phyloP scores from a whole-genome alignment of 2,329 filamentous ascomycete species.

The Cucurbitaria berberidis region DNA sequence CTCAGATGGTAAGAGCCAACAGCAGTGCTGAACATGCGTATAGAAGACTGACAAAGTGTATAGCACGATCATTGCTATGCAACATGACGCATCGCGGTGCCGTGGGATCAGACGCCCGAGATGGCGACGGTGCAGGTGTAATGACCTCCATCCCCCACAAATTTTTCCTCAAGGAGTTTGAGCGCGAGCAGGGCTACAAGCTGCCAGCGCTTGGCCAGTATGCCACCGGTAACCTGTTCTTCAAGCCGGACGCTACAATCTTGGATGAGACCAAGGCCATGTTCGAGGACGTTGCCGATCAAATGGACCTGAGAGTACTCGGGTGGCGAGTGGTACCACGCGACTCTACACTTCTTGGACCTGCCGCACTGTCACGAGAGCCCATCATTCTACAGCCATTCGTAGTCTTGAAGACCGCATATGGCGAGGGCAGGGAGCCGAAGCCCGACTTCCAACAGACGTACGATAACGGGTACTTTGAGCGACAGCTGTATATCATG shows the following conservation, averaged over 20 bases:
- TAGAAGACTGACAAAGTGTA: conserved; percentile 37
- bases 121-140: conserved; percentile 97
- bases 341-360: conserved; percentile 90
- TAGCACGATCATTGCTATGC: conserved; percentile 91
- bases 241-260: conserved; percentile 93
- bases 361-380: conserved; percentile 90
- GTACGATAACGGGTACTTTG: conserved; percentile 86
- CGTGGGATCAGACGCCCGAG: conserved; percentile 95
- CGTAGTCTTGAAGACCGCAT: conserved; percentile 83
- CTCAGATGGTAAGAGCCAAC: conserved; percentile 80
- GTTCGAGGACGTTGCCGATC: conserved; percentile 92
- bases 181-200: conserved; percentile 84
- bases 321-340: conserved; percentile 96
- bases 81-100: conserved; percentile 99
- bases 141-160: conserved; percentile 99
- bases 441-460: conserved; percentile 76
- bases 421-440: conserved; percentile 80
- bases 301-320: conserved; percentile 84
- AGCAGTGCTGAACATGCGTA: background rate
- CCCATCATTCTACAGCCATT: conserved; percentile 95
- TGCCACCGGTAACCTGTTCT: conserved; percentile 96
- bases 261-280: conserved; percentile 88
- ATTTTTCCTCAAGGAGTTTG: conserved; percentile 99
- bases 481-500: conserved; percentile 91
- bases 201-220: conserved; percentile 91